These are phyloP conservation scores for Cryptosporidium parvum DNA, from an alignment of 169 alveolate species.

Conservation along the genomic window DNA sequence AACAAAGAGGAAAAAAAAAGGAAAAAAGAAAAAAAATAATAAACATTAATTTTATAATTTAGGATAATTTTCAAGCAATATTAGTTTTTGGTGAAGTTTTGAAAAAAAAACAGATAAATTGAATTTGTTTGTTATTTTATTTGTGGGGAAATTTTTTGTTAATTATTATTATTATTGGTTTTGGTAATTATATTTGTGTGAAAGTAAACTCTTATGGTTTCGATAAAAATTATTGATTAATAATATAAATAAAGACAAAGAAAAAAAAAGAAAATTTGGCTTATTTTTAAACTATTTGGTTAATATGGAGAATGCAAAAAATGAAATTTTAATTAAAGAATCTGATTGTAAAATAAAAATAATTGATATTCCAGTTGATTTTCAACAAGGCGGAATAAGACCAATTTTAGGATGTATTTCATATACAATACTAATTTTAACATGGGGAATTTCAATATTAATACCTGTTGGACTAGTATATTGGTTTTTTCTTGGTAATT, in stretches of 20 bases:
- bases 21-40: not conserved
- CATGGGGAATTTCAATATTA: slow-evolving; percentile 38
- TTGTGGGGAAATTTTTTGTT: not conserved
- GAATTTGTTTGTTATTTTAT: not conserved
- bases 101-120: not conserved
- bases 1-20: not conserved
- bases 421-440: slow-evolving; percentile 40
- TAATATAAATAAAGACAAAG: not conserved
- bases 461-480: slow-evolving; percentile 27
- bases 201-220: not conserved
- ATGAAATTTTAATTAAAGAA: not conserved
- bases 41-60: not conserved
- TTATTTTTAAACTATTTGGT: not conserved
- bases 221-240: not conserved
- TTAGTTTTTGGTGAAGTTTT: too few species aligned
- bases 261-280: too few species aligned
- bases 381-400: not conserved
- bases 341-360: not conserved
- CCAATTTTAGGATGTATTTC: slow-evolving; percentile 39
- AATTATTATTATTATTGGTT: not conserved
- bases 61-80: too few species aligned
- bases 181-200: not conserved
- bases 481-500: slow-evolving; percentile 23
- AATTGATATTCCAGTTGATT: slow-evolving; percentile 15
- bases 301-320: not conserved